Percentiles rank a stretch among this genome's conserved stretches.
These are phyloP conservation scores for Solanum lignicaule DNA, from an alignment of 257 asterid genomes.

Conservation along the genomic window DNA sequence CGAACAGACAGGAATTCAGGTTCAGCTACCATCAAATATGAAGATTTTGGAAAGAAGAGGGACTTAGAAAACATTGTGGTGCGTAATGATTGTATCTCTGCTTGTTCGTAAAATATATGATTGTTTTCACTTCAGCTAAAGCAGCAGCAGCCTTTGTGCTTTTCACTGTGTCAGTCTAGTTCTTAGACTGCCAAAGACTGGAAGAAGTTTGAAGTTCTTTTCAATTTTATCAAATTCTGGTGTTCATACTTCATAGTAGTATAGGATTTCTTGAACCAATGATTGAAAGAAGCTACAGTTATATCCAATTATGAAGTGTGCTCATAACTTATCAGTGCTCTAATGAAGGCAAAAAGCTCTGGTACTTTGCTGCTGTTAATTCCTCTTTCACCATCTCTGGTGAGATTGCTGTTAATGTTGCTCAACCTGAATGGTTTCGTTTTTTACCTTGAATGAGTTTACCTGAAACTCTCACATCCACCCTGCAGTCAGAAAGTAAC, in stretches of 20 bases:
- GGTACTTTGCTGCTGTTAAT: background rate
- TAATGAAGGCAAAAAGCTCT: background rate
- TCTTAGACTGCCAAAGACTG: background rate
- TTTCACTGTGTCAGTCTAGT: background rate
- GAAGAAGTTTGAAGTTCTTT: background rate
- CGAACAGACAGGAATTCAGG: slow-evolving; percentile 42
- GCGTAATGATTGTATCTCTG: slow-evolving; percentile 12
- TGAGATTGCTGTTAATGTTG: background rate
- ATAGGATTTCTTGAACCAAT: background rate
- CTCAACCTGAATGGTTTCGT: background rate
- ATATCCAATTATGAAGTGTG: background rate
- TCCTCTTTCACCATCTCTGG: background rate
- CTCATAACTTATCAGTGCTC: background rate
- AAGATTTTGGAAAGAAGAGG: slow-evolving; percentile 69
- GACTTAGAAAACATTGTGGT: slow-evolving; percentile 75
- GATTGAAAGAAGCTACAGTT: background rate
- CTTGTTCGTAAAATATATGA: background rate
- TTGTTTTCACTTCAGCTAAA: background rate
- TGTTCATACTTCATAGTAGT: background rate
- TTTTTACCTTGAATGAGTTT: background rate
- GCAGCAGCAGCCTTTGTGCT: background rate
- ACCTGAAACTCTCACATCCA: background rate
- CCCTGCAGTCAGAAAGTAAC: background rate
- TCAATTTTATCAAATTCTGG: background rate
- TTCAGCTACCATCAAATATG: slow-evolving; percentile 21